Conservation (phyloP, 176 grass and related monocot genomes). For the Sorghum bicolor region Sorghum_bicolor_NCBIv3 NC_012877.2:62304001-62304500, state of each 20-base stretch:
- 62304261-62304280: constrained; percentile 75
- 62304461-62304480: background rate
- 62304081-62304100: constrained; percentile 61
- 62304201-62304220: constrained; percentile 44
- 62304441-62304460: background rate
- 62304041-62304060: constrained; percentile 75
- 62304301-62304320: background rate
- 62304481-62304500: constrained; percentile 36
- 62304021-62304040: constrained; percentile 68
- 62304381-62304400: background rate
- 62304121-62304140: constrained; percentile 61
- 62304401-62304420: constrained; percentile 14
- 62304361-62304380: background rate
- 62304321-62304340: background rate
- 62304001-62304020: constrained; percentile 63
- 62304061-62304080: constrained; percentile 89
- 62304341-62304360: background rate
- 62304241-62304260: constrained; percentile 80
- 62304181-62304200: constrained; percentile 57
- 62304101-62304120: constrained; percentile 62
- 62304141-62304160: constrained; percentile 62
- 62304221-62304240: constrained; percentile 82
- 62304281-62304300: constrained; percentile 80
- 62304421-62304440: background rate
- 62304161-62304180: constrained; percentile 30